Conservation (phyloP, 768 basidiomycete genomes). For the Phlebiopsis gigantea region DNA sequence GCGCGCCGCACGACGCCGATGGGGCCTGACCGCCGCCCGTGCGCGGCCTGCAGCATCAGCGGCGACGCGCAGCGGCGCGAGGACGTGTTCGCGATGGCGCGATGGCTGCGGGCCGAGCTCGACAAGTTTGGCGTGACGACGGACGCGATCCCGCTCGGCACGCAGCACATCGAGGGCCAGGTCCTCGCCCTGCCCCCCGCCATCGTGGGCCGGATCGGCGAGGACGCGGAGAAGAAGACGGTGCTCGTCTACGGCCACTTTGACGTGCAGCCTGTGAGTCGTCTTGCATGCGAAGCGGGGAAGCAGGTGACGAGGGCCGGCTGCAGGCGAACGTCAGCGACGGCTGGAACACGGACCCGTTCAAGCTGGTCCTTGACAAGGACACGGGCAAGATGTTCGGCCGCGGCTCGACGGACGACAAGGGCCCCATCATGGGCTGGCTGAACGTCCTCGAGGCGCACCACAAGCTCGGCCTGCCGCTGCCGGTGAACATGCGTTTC, state of each 20-base stretch:
- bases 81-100: conserved; percentile 82
- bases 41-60: conserved; percentile 42
- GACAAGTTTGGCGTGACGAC: conserved; percentile 76
- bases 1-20: too few species aligned
- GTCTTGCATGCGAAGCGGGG: neutral
- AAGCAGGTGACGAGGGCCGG: neutral
- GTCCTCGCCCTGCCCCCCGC: conserved; percentile 74
- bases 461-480: conserved; percentile 48
- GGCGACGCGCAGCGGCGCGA: conserved; percentile 63
- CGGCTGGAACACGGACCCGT: conserved; percentile 87
- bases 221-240: conserved; percentile 88
- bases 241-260: conserved; percentile 93
- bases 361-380: conserved; percentile 51
- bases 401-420: conserved; percentile 86
- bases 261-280: conserved; percentile 84
- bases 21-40: neutral
- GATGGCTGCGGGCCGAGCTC: conserved; percentile 74
- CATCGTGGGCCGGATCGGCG: conserved; percentile 76
- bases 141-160: conserved; percentile 69
- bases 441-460: conserved; percentile 86
- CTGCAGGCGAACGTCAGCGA: conserved; percentile 45
- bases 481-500: conserved; percentile 86
- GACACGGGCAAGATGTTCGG: conserved; percentile 63
- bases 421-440: conserved; percentile 89
- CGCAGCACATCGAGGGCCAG: conserved; percentile 67